A percentile compares a stretch with the other conserved stretches of the same genome.
phyloP scores from a whole-genome alignment of 202 grass and related monocot genomes.

The Schoenoplectus tabernaemontani region DNA sequence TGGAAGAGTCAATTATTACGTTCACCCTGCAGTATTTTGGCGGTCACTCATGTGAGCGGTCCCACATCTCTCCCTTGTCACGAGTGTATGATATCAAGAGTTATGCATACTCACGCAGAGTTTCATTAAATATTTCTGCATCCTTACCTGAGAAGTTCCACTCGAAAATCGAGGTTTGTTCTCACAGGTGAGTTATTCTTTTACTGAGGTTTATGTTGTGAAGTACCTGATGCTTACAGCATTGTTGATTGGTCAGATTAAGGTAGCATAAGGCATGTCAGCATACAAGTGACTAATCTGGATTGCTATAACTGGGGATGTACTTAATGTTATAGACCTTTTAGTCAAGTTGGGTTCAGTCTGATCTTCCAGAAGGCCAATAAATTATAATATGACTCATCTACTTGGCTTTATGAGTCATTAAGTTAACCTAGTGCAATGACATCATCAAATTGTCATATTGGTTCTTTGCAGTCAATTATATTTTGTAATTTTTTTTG shows the following conservation, averaged over 20 bases:
- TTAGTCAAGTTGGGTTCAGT: not conserved
- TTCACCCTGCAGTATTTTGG: constrained; percentile 40
- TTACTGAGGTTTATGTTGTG: not conserved
- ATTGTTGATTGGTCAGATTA: not conserved
- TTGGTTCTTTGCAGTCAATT: not conserved
- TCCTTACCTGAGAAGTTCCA: constrained; percentile 56
- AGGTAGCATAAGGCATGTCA: not conserved
- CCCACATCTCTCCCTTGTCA: constrained; percentile 50
- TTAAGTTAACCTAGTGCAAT: not conserved
- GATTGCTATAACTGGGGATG: not conserved
- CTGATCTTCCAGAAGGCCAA: not conserved
- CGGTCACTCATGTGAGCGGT: constrained; percentile 58
- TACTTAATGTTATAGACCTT: not conserved
- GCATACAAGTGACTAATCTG: not conserved
- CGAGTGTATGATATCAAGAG: constrained; percentile 51
- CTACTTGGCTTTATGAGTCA: not conserved
- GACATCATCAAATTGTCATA: not conserved
- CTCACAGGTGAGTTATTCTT: constrained; percentile 56
- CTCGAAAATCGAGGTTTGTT: constrained; percentile 72
- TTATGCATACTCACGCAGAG: constrained; percentile 47
- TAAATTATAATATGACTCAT: not conserved
- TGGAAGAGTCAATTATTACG: constrained; percentile 45
- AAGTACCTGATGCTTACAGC: not conserved
- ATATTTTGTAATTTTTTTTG: no score
- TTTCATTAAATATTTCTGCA: constrained; percentile 58